Evolutionary conservation across 1,284 basidiomycete species (phyloP).

Genomic region (Phlebopus sp.): DNA sequence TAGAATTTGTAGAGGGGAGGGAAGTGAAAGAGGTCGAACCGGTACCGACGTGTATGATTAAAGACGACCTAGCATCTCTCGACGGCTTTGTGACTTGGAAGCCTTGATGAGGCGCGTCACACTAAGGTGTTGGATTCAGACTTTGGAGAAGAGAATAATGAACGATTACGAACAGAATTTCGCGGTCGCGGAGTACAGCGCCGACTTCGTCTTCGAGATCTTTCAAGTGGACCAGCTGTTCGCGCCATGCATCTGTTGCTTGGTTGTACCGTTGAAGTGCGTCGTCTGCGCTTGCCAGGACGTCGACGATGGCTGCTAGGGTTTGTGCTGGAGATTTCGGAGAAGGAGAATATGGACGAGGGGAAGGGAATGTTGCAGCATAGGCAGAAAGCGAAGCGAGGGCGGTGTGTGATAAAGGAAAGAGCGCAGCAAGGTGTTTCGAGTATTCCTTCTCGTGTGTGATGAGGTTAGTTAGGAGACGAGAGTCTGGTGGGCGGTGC

Average conservation of each 20-base stretch:
- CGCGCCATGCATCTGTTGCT: constrained; percentile 64
- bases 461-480: constrained; percentile 65
- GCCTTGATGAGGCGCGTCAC: constrained; percentile 75
- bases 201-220: constrained; percentile 67
- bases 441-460: constrained; percentile 69
- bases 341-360: constrained; percentile 18
- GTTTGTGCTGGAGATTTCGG: constrained; percentile 42
- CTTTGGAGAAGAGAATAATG: neutral
- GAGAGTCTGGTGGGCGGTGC: constrained; percentile 68
- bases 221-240: constrained; percentile 44
- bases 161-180: constrained; percentile 62
- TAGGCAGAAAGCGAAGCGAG: constrained; percentile 70
- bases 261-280: constrained; percentile 58
- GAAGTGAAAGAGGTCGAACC: constrained; percentile 37
- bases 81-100: constrained; percentile 55
- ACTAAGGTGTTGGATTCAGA: constrained; percentile 35
- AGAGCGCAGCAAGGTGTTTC: constrained; percentile 52
- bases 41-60: constrained; percentile 27
- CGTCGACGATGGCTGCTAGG: constrained; percentile 57
- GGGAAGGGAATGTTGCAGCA: constrained; percentile 61
- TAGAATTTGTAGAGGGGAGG: constrained; percentile 35
- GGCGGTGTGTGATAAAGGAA: constrained; percentile 59
- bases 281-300: constrained; percentile 61
- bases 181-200: constrained; percentile 66
- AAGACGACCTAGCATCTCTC: constrained; percentile 39